Conservation (phyloP, 2,329 filamentous ascomycete genomes). For the Botrytis porri region DNA sequence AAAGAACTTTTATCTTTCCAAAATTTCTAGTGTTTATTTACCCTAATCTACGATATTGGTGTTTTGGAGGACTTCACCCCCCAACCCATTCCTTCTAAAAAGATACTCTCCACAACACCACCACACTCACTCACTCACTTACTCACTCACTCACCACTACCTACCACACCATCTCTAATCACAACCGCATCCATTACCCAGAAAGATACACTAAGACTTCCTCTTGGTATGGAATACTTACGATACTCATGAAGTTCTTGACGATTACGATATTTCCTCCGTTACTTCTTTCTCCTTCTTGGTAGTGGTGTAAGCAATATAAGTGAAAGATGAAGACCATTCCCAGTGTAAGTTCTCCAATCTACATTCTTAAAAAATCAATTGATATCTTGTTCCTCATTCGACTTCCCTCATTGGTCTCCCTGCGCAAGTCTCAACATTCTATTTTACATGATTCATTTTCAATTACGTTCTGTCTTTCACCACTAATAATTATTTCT, state of each 20-base stretch:
- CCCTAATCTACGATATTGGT: background rate
- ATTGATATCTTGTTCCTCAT: conserved; percentile 2
- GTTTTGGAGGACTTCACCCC: conserved; percentile 2
- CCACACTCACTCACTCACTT: background rate
- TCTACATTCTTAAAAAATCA: conserved; percentile 2
- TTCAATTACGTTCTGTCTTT: background rate
- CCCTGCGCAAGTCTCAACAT: conserved; percentile 4
- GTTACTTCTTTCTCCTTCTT: conserved; percentile 28
- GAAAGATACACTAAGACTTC: background rate
- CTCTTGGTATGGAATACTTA: conserved; percentile 31
- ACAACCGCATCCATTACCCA: background rate
- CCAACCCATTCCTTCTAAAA: conserved; percentile 13
- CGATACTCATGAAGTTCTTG: conserved; percentile 32
- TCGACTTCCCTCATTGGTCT: conserved; percentile 6
- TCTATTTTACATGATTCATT: background rate
- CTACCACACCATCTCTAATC: background rate
- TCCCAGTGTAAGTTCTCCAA: conserved; percentile 35
- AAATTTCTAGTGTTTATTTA: conserved; percentile 11
- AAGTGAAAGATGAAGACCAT: conserved; percentile 36
- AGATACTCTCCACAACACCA: background rate
- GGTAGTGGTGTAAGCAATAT: conserved; percentile 25
- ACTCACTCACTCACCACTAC: background rate
- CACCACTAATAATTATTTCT: conserved; percentile 22
- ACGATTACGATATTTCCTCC: conserved; percentile 27
- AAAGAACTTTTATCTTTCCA: conserved; percentile 6